These are phyloP conservation scores for Lentinula sp. DNA, from an alignment of 768 basidiomycete species.

Conservation along the genomic window DNA sequence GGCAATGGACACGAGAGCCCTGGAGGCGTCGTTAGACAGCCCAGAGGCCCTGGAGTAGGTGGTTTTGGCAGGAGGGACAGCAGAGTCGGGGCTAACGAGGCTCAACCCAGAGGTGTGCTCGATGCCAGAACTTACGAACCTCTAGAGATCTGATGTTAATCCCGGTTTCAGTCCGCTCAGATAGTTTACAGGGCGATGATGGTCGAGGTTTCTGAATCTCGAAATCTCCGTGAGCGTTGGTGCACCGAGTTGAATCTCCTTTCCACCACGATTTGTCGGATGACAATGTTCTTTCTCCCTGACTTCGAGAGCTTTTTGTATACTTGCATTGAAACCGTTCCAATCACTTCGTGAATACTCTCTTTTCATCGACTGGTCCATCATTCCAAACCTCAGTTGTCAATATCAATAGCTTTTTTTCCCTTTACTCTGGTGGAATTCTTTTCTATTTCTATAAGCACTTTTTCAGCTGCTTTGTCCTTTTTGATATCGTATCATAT, in stretches of 20 bases:
- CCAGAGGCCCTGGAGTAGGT: conserved; percentile 72
- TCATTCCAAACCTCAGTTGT: background rate
- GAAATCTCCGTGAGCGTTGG: background rate
- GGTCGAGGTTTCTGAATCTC: conserved; percentile 29
- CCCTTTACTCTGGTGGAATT: conserved; percentile 2
- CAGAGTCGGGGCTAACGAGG: conserved; percentile 39
- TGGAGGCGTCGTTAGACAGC: conserved; percentile 72
- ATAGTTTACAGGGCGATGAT: conserved; percentile 39
- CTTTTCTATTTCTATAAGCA: background rate
- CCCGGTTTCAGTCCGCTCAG: conserved; percentile 28
- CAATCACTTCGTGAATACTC: background rate
- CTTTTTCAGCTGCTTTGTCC: background rate
- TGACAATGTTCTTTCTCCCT: background rate
- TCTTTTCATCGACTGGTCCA: background rate
- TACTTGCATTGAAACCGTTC: conserved; percentile 2
- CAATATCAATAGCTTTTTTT: background rate
- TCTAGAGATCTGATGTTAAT: conserved; percentile 61
- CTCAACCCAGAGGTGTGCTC: conserved; percentile 58
- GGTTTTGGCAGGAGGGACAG: conserved; percentile 73
- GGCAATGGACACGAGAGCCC: conserved; percentile 27
- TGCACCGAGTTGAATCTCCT: background rate
- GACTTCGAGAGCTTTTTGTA: background rate
- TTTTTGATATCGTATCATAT: background rate
- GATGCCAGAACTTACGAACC: conserved; percentile 86
- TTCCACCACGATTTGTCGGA: background rate